Conservation (phyloP, 2,329 filamentous ascomycete genomes). For the Ascochyta koolunga region DNA sequence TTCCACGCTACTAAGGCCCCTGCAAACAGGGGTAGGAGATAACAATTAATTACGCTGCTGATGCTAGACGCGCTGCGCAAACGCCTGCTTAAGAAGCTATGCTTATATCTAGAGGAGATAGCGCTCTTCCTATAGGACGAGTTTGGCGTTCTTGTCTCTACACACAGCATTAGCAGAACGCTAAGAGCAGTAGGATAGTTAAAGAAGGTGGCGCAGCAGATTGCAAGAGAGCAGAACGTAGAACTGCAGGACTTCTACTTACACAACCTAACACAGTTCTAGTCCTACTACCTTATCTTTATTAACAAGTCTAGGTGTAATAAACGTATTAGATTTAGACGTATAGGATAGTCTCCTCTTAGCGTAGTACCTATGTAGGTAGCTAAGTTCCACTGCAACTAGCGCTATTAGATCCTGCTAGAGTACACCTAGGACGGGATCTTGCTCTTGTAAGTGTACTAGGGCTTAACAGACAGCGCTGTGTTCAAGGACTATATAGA, state of each 20-base stretch:
- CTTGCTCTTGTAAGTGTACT: constrained; percentile 8
- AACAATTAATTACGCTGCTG: too few species aligned
- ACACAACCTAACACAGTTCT: too few species aligned
- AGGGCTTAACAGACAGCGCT: constrained; percentile 15
- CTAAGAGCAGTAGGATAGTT: neutral
- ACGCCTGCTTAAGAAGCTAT: neutral
- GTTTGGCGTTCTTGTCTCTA: neutral
- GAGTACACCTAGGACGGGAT: constrained; percentile 12
- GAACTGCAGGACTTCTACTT: neutral
- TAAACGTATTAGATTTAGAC: too few species aligned
- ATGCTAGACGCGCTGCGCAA: neutral
- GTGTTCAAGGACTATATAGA: constrained; percentile 20
- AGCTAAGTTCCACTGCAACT: constrained; percentile 16
- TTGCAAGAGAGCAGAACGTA: neutral
- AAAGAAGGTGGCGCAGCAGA: neutral
- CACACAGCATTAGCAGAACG: neutral
- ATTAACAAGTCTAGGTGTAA: too few species aligned
- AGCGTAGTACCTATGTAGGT: constrained; percentile 24
- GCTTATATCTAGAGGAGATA: neutral
- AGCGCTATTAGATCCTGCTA: constrained; percentile 15
- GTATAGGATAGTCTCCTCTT: constrained; percentile 38
- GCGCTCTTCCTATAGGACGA: neutral
- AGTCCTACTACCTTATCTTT: too few species aligned
- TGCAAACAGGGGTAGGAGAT: too few species aligned
- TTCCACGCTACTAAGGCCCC: too few species aligned